phyloP scores from a whole-genome alignment of 495 filamentous ascomycete genomes.

The Talaromyces proteolyticus region DNA sequence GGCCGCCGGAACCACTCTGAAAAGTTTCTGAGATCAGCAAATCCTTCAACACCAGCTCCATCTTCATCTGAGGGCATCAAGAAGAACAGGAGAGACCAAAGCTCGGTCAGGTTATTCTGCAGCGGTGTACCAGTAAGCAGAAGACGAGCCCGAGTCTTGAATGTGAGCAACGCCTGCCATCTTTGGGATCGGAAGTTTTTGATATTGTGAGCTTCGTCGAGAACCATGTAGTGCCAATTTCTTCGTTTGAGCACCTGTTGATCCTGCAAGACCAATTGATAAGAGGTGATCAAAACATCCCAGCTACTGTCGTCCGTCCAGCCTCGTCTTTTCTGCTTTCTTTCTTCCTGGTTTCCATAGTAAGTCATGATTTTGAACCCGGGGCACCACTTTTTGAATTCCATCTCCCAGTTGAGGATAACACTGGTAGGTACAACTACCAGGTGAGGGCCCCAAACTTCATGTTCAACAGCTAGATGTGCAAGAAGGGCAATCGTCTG shows the following conservation, averaged over 20 bases:
- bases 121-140: conserved; percentile 92
- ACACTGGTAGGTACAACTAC: conserved; percentile 97
- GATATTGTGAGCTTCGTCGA: conserved; percentile 99
- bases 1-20: conserved; percentile 90
- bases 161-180: conserved; percentile 91
- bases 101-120: conserved; percentile 93
- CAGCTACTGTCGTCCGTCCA: conserved; percentile 88
- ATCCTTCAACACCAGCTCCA: conserved; percentile 68
- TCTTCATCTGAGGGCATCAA: conserved; percentile 80
- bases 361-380: conserved; percentile 98
- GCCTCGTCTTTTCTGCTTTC: conserved; percentile 80
- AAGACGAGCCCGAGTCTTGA: conserved; percentile 80
- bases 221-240: conserved; percentile 97
- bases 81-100: conserved; percentile 97
- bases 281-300: conserved; percentile 97
- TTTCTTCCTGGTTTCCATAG: conserved; percentile 89
- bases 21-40: conserved; percentile 87
- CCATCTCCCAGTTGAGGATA: conserved; percentile 99
- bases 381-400: conserved; percentile 99
- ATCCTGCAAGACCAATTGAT: conserved; percentile 92
- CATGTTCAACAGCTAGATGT: conserved; percentile 84
- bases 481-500: conserved; percentile 95
- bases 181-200: conserved; percentile 97
- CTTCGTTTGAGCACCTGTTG: conserved; percentile 86
- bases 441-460: conserved; percentile 93